Evolutionary conservation across 805 yeast genomes (phyloP).

Genomic region (Lipomyces japonicus): DNA sequence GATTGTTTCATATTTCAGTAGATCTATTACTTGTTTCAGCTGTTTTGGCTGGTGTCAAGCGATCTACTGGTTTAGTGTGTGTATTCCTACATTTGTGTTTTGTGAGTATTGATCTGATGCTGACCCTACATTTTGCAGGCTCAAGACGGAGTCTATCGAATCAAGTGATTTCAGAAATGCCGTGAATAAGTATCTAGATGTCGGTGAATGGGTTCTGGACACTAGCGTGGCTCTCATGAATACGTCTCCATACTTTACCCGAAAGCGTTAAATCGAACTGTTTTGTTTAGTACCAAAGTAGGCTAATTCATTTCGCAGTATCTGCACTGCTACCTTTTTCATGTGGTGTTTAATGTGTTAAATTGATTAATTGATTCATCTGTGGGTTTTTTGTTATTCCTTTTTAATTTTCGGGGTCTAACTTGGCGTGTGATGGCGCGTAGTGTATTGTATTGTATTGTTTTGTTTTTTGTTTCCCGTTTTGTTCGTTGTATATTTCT

Average conservation of each 20-base stretch:
- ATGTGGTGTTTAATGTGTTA: no score
- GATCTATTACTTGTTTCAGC: slow-evolving; percentile 78
- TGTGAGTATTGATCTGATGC: not conserved
- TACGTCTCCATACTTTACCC: slow-evolving; percentile 66
- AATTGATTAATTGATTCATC: no score
- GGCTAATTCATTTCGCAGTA: no score
- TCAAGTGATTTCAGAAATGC: slow-evolving; percentile 43
- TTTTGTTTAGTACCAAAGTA: no score
- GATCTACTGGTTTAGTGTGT: slow-evolving; percentile 68
- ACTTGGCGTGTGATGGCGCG: no score
- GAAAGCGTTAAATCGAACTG: slow-evolving; percentile 31
- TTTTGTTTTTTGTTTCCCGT: no score
- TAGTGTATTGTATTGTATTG: no score
- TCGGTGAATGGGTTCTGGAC: slow-evolving; percentile 85
- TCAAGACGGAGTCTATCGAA: slow-evolving; percentile 50
- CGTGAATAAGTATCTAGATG: slow-evolving; percentile 62
- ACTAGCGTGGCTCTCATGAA: slow-evolving; percentile 64
- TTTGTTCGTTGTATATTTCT: no score
- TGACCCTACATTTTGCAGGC: slow-evolving; percentile 28
- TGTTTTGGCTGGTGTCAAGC: slow-evolving; percentile 78
- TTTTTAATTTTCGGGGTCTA: no score
- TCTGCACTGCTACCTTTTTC: no score
- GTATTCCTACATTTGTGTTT: slow-evolving; percentile 21
- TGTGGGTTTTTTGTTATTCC: no score
- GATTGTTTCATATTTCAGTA: slow-evolving; percentile 63